phyloP scores from a whole-genome alignment of 371 early-diverging fungal species.

The Dentiscutata heterogama region DNA sequence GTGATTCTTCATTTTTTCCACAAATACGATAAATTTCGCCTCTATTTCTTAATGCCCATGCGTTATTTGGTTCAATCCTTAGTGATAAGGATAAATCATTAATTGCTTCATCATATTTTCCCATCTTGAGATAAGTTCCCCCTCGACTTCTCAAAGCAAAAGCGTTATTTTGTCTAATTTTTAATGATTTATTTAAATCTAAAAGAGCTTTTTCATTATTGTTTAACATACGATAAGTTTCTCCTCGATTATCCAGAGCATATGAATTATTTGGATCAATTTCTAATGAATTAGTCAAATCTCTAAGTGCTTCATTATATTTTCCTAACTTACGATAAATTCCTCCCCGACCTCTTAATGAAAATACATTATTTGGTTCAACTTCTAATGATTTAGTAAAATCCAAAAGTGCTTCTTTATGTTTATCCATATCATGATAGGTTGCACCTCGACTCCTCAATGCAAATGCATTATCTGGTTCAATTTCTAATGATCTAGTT shows the following conservation, averaged over 20 bases:
- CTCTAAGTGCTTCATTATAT: background rate
- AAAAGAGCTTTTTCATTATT: background rate
- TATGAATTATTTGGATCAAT: background rate
- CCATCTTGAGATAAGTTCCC: too few relatives aligned
- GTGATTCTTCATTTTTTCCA: too few relatives aligned
- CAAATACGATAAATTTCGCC: too few relatives aligned
- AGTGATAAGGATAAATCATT: too few relatives aligned
- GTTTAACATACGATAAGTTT: background rate
- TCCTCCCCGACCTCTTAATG: slow-evolving; percentile 11
- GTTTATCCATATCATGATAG: background rate
- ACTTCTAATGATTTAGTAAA: background rate
- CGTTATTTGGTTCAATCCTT: too few relatives aligned
- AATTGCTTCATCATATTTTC: too few relatives aligned
- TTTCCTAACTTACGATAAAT: background rate
- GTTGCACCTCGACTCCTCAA: background rate
- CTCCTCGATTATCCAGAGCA: slow-evolving; percentile 14
- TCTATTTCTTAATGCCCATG: too few relatives aligned
- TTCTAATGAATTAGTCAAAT: too few relatives aligned
- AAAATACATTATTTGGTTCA: slow-evolving; percentile 18
- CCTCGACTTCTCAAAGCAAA: too few relatives aligned
- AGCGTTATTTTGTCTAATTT: too few relatives aligned
- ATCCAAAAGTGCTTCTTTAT: background rate
- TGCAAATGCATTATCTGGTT: background rate
- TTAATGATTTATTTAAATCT: background rate
- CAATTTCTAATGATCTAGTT: too few relatives aligned